Evolutionary conservation across 202 grass and related monocot species (phyloP).

Genomic region (Setaria viridis): DNA sequence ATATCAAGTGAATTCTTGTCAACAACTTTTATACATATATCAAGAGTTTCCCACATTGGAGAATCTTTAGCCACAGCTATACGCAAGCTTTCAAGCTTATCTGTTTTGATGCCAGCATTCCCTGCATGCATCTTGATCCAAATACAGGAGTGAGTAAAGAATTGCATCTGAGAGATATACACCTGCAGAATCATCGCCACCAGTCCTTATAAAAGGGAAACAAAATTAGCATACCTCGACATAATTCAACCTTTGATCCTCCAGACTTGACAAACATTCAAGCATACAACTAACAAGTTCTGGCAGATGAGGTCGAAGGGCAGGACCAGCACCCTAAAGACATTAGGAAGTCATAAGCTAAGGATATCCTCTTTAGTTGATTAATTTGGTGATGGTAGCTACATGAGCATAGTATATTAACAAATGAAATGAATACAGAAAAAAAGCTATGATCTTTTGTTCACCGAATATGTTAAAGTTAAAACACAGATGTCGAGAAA

Average conservation of each 20-base stretch:
- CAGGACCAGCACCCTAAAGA: constrained; percentile 75
- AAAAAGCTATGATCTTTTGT: constrained; percentile 9
- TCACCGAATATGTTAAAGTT: constrained; percentile 1
- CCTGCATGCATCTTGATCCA: constrained; percentile 87
- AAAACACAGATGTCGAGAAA: constrained; percentile 27
- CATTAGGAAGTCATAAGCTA: constrained; percentile 46
- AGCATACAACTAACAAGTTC: constrained; percentile 98
- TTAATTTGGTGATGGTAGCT: not conserved
- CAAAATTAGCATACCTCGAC: constrained; percentile 79
- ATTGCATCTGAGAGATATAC: constrained; percentile 33
- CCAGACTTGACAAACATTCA: constrained; percentile 95
- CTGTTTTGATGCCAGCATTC: constrained; percentile 88
- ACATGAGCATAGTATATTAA: not conserved
- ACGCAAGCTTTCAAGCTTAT: constrained; percentile 90
- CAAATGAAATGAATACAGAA: not conserved
- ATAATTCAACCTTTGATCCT: constrained; percentile 97
- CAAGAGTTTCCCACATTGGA: constrained; percentile 99
- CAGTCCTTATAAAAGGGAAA: constrained; percentile 22
- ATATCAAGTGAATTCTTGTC: constrained; percentile 79
- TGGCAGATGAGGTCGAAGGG: constrained; percentile 75
- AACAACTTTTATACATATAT: constrained; percentile 91
- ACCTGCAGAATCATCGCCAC: constrained; percentile 27
- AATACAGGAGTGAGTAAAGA: constrained; percentile 46
- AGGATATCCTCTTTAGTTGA: constrained; percentile 1
- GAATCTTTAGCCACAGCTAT: constrained; percentile 98